A percentile compares a stretch with the other conserved stretches of the same genome.
phyloP scores from a whole-genome alignment of 176 grass and related monocot species.

The Microstegium vimineum region DNA sequence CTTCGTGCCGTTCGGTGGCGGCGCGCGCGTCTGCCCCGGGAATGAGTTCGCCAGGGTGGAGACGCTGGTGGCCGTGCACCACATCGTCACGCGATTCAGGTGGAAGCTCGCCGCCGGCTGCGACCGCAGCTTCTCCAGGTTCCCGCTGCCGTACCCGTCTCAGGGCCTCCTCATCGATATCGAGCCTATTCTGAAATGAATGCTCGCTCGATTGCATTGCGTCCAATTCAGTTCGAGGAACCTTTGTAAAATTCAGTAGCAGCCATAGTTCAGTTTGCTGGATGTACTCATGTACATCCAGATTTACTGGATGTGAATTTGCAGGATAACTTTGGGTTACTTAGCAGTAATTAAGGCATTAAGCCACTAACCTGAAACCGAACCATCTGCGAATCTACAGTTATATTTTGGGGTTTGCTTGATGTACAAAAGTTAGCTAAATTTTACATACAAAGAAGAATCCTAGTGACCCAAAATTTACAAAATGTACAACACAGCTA shows the following conservation, averaged over 20 bases:
- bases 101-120: conserved; percentile 6
- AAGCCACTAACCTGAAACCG: background rate
- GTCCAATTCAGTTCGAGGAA: background rate
- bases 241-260: background rate
- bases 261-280: background rate
- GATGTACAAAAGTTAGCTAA: background rate
- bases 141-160: background rate
- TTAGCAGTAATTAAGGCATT: too few species aligned
- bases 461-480: conserved; percentile 7
- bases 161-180: background rate
- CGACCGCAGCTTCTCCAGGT: background rate
- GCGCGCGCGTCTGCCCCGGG: conserved; percentile 29
- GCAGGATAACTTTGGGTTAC: background rate
- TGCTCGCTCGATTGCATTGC: background rate
- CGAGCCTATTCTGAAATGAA: conserved; percentile 1
- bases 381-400: background rate
- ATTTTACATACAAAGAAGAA: conserved; percentile 30
- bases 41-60: conserved; percentile 35
- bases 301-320: background rate
- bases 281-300: background rate
- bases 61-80: background rate
- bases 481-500: conserved; percentile 26
- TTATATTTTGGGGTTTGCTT: background rate
- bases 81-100: background rate
- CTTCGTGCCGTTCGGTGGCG: conserved; percentile 32